Percentiles rank a stretch among this genome's conserved stretches.
These are phyloP conservation scores for Gossypium anomalum DNA, from an alignment of 345 rosid genomes.

Conservation along the genomic window DNA sequence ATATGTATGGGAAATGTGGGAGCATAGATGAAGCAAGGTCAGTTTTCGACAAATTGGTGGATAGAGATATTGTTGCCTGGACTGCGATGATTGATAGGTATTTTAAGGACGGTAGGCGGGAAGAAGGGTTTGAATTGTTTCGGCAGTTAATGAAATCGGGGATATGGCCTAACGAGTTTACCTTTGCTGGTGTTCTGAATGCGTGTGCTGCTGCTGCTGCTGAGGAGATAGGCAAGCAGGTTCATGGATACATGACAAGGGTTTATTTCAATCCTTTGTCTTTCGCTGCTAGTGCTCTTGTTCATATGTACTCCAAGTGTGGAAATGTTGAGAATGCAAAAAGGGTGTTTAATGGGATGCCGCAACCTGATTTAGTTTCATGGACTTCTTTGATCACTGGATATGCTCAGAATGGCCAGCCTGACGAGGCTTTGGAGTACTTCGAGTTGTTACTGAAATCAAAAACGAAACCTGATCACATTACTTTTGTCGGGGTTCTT, in stretches of 20 bases:
- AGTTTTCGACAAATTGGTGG: slow-evolving; percentile 56
- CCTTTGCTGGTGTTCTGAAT: slow-evolving; percentile 72
- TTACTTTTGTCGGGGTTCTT: slow-evolving; percentile 79
- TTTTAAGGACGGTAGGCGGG: slow-evolving; percentile 56
- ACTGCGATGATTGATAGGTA: slow-evolving; percentile 79
- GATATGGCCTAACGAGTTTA: slow-evolving; percentile 64
- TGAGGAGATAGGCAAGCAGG: slow-evolving; percentile 73
- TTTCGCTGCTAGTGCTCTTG: slow-evolving; percentile 77
- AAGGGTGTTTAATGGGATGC: slow-evolving; percentile 49
- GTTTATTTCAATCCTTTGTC: slow-evolving; percentile 52
- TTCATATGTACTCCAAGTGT: slow-evolving; percentile 83
- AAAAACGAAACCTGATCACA: slow-evolving; percentile 65
- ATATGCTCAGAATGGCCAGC: slow-evolving; percentile 75
- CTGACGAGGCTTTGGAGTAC: slow-evolving; percentile 53
- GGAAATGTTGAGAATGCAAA: slow-evolving; percentile 65
- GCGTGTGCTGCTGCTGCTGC: slow-evolving; percentile 61
- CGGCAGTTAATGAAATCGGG: slow-evolving; percentile 47
- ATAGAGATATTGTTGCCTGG: slow-evolving; percentile 82
- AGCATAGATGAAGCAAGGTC: slow-evolving; percentile 63
- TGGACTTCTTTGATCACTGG: slow-evolving; percentile 85
- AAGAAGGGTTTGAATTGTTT: slow-evolving; percentile 67
- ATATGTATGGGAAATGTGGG: slow-evolving; percentile 90
- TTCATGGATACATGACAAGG: slow-evolving; percentile 76
- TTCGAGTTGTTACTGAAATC: slow-evolving; percentile 62
- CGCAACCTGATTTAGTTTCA: slow-evolving; percentile 57